These are phyloP conservation scores for Boletus rex-veris DNA, from an alignment of 768 basidiomycete genomes.

Conservation along the genomic window DNA sequence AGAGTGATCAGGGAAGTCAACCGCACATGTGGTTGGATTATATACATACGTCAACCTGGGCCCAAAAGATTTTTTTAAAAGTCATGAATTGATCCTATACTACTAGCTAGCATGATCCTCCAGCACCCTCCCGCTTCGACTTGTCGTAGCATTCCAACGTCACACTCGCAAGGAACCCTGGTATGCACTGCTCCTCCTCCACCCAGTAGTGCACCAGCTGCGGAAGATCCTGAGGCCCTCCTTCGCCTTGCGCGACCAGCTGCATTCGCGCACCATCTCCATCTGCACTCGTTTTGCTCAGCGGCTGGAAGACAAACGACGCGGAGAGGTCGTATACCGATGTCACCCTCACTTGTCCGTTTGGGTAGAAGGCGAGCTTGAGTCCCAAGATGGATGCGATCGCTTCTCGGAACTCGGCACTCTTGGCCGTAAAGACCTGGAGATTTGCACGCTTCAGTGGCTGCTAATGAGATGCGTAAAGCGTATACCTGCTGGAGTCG, in stretches of 20 bases:
- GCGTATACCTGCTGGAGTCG: slow-evolving; percentile 70
- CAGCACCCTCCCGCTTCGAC: slow-evolving; percentile 42
- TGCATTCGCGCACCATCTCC: slow-evolving; percentile 57
- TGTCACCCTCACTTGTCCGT: slow-evolving; percentile 86
- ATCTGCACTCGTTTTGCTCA: slow-evolving; percentile 34
- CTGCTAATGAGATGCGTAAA: not conserved
- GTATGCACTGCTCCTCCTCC: slow-evolving; percentile 78
- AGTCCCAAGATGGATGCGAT: slow-evolving; percentile 87
- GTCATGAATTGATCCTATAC: too few relatives aligned
- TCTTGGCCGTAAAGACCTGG: slow-evolving; percentile 80
- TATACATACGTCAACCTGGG: too few relatives aligned
- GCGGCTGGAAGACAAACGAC: slow-evolving; percentile 82
- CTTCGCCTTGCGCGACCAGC: slow-evolving; percentile 69
- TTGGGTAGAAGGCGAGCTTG: slow-evolving; percentile 88
- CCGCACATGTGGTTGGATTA: too few relatives aligned
- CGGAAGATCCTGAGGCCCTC: slow-evolving; percentile 69
- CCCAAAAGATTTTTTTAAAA: too few relatives aligned
- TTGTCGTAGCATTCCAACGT: slow-evolving; percentile 87
- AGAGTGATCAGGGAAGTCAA: too few relatives aligned
- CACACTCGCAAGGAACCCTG: slow-evolving; percentile 85
- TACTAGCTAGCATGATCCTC: not conserved
- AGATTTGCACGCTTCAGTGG: not conserved
- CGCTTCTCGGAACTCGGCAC: slow-evolving; percentile 87
- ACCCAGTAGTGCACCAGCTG: slow-evolving; percentile 85
- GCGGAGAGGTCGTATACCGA: slow-evolving; percentile 86